Conservation (phyloP, 306 rosid genomes). For the Fragaria nilgerrensis region DNA sequence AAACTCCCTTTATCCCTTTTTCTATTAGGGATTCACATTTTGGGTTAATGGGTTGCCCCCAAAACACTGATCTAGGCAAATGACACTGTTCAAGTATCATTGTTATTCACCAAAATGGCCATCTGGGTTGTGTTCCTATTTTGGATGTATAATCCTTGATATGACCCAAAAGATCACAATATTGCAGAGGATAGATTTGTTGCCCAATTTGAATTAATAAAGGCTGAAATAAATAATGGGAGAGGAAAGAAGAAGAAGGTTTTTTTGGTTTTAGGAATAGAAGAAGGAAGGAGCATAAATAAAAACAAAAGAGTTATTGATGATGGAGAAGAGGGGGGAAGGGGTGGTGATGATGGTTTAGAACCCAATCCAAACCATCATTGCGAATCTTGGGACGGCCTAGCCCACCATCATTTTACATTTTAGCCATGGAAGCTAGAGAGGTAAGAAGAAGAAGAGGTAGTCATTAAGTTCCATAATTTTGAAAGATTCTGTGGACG, state of each 20-base stretch:
- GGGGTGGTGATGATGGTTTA: constrained; percentile 54
- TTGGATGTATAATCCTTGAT: constrained; percentile 20
- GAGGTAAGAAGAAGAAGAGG: neutral
- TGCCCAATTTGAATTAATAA: constrained; percentile 24
- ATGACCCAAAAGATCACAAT: constrained; percentile 29
- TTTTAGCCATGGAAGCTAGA: constrained; percentile 41
- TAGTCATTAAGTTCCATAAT: constrained; percentile 60
- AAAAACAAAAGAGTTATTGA: constrained; percentile 57
- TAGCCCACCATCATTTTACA: constrained; percentile 98
- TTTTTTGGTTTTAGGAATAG: constrained; percentile 8
- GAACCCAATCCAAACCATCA: constrained; percentile 98
- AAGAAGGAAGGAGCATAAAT: constrained; percentile 24
- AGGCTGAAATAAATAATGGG: constrained; percentile 29
- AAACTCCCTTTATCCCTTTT: neutral
- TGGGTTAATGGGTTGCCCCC: neutral
- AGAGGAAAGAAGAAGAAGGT: constrained; percentile 6
- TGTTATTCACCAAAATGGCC: neutral
- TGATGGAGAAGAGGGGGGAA: constrained; percentile 20
- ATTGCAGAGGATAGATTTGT: constrained; percentile 19
- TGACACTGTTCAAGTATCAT: neutral
- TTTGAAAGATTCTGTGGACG: constrained; percentile 46
- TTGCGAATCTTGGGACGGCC: constrained; percentile 99
- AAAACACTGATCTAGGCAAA: constrained; percentile 9
- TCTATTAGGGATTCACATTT: constrained; percentile 1
- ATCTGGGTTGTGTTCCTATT: neutral